Conservation (phyloP, 805 yeast species). For the Spathaspora girioi region DNA sequence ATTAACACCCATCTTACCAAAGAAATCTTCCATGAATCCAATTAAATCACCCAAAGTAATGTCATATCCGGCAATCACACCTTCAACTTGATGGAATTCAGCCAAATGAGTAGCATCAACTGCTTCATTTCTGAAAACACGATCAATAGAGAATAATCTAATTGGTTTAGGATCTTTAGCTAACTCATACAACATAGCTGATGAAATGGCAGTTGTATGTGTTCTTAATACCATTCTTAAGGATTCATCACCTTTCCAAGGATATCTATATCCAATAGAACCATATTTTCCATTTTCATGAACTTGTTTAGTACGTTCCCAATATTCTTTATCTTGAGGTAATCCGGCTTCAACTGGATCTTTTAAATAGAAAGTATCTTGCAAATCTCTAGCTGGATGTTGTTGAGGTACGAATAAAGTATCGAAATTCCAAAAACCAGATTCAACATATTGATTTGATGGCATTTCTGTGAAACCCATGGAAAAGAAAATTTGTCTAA, state of each 20-base stretch:
- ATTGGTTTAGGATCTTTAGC: constrained; percentile 88
- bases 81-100: constrained; percentile 99
- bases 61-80: constrained; percentile 95
- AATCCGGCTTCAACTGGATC: constrained; percentile 80
- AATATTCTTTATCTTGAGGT: constrained; percentile 78
- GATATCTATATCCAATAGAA: constrained; percentile 96
- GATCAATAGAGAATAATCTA: constrained; percentile 91
- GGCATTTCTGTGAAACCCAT: constrained; percentile 99
- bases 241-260: constrained; percentile 92
- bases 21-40: constrained; percentile 97
- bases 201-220: constrained; percentile 93
- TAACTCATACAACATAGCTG: constrained; percentile 79
- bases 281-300: constrained; percentile 91
- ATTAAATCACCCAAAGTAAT: constrained; percentile 93
- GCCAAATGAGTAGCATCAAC: constrained; percentile 99
- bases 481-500: constrained; percentile 94
- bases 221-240: constrained; percentile 92
- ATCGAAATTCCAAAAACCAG: constrained; percentile 99
- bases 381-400: constrained; percentile 99
- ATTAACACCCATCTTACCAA: constrained; percentile 94
- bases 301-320: constrained; percentile 74
- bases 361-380: constrained; percentile 95
- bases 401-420: constrained; percentile 96
- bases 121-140: constrained; percentile 99
- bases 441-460: constrained; percentile 94